Conservation (phyloP, 2,329 filamentous ascomycete genomes). For the Massarina eburnea region DNA sequence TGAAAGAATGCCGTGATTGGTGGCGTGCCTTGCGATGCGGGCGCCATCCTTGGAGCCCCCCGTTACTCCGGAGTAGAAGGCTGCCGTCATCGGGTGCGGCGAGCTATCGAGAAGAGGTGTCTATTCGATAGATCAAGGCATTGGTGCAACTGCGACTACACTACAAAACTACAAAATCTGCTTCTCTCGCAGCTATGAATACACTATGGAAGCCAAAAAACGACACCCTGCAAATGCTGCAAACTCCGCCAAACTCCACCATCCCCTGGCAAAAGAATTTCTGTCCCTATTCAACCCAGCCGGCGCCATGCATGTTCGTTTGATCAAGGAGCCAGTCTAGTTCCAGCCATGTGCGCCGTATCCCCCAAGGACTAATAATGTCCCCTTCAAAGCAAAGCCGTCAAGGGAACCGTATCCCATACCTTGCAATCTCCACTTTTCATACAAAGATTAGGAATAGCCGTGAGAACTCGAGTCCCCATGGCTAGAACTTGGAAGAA, state of each 20-base stretch:
- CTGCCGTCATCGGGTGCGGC: background rate
- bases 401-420: too few species aligned
- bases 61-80: too few species aligned
- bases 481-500: background rate
- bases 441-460: too few species aligned
- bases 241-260: constrained; percentile 3
- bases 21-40: background rate
- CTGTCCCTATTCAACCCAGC: background rate
- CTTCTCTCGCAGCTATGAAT: background rate
- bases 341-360: constrained; percentile 4
- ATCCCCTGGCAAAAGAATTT: background rate
- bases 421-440: too few species aligned
- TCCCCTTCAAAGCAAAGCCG: background rate
- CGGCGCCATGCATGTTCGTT: constrained; percentile 10
- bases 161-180: background rate
- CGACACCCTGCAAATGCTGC: constrained; percentile 10
- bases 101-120: too few species aligned
- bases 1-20: background rate
- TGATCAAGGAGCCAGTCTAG: constrained; percentile 3
- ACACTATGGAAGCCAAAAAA: background rate
- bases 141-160: too few species aligned
- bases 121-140: too few species aligned
- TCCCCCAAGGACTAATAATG: background rate
- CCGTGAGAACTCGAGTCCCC: too few species aligned
- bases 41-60: background rate